Conservation (phyloP, 805 yeast species). For the Yamadazyma sp. region DNA sequence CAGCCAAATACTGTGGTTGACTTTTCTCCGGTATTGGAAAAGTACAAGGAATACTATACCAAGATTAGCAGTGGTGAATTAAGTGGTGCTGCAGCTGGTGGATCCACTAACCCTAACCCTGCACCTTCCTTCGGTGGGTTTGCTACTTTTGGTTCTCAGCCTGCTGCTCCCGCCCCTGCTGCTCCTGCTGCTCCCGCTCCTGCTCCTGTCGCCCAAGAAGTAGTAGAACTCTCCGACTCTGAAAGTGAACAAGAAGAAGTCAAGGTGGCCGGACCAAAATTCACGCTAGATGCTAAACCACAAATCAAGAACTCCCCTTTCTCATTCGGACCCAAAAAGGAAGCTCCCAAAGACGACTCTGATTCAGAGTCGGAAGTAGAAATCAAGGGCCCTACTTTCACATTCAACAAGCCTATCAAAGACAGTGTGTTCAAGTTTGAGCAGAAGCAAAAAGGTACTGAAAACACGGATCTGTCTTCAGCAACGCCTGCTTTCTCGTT, state of each 20-base stretch:
- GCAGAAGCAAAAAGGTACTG: conserved; percentile 2
- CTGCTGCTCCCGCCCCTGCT: conserved; percentile 3
- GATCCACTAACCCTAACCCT: neutral
- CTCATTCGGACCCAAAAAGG: conserved; percentile 34
- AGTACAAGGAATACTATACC: conserved; percentile 55
- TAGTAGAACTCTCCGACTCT: conserved; percentile 17
- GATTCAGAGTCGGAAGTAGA: conserved; percentile 54
- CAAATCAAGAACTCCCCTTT: conserved; percentile 37
- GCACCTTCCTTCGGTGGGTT: neutral
- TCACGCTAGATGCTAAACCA: conserved; percentile 29
- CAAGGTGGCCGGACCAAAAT: conserved; percentile 38
- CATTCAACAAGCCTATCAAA: conserved; percentile 35
- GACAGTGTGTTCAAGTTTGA: conserved; percentile 33
- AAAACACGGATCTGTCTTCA: no score
- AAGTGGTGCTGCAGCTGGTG: neutral
- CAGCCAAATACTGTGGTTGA: conserved; percentile 51
- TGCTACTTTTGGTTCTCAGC: neutral
- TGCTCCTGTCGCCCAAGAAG: neutral
- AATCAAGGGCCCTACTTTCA: conserved; percentile 73
- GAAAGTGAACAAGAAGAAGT: conserved; percentile 26
- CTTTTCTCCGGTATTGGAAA: conserved; percentile 53
- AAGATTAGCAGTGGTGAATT: conserved; percentile 13
- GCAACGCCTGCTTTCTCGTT: conserved; percentile 22
- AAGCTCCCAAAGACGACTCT: conserved; percentile 20
- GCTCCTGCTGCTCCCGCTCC: conserved; percentile 2